Evolutionary conservation across 1,139 yeast genomes (phyloP).

Genomic region (Sugiyamaella paludigena): DNA sequence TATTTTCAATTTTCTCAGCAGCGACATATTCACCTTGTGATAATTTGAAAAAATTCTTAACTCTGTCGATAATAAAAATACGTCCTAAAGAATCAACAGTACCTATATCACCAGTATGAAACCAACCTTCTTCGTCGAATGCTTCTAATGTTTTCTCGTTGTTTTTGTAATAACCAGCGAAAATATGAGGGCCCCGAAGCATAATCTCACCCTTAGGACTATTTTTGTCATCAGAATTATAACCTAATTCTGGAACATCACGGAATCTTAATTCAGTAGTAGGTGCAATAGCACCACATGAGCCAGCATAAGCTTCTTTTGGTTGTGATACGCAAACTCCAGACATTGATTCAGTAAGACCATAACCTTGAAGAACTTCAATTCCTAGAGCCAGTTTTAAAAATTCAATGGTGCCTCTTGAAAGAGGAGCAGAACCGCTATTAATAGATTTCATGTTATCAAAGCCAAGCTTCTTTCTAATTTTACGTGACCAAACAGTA

Average conservation of each 20-base stretch:
- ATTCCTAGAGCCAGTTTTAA: conserved; percentile 59
- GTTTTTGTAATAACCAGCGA: conserved; percentile 58
- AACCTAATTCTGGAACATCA: conserved; percentile 69
- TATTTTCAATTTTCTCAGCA: conserved; percentile 72
- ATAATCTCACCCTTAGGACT: conserved; percentile 57
- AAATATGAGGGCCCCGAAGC: conserved; percentile 67
- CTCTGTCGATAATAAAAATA: conserved; percentile 64
- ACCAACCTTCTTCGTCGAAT: conserved; percentile 68
- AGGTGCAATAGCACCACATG: conserved; percentile 60
- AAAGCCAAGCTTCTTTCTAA: conserved; percentile 58
- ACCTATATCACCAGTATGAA: conserved; percentile 74
- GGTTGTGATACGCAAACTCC: conserved; percentile 53
- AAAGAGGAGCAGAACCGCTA: conserved; percentile 76
- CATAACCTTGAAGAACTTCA: conserved; percentile 71
- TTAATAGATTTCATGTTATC: conserved; percentile 46
- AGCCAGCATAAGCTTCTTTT: conserved; percentile 48
- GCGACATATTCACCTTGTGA: conserved; percentile 82
- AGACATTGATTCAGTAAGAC: conserved; percentile 72
- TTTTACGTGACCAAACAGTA: conserved; percentile 47
- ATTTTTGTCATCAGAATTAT: conserved; percentile 50
- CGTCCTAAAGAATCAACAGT: conserved; percentile 54
- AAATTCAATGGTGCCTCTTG: conserved; percentile 57
- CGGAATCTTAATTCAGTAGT: conserved; percentile 57
- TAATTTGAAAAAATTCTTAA: conserved; percentile 75
- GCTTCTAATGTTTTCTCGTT: conserved; percentile 52